phyloP scores from a whole-genome alignment of 768 basidiomycete species.

The Lentinula aciculospora region DNA sequence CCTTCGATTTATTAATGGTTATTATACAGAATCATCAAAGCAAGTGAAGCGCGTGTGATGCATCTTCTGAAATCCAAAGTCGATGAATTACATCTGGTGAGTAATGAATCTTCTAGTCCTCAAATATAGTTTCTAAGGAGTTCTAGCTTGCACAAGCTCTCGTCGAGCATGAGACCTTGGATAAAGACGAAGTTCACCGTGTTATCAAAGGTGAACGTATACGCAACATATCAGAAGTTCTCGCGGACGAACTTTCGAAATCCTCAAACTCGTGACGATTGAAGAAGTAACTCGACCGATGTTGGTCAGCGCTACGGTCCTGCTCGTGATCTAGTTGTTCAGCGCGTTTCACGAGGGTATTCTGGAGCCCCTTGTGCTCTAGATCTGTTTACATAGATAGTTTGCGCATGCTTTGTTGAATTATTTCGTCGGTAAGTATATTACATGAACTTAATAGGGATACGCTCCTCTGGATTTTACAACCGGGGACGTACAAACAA shows the following conservation, averaged over 20 bases:
- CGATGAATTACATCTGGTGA: slow-evolving; percentile 71
- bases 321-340: slow-evolving; percentile 1
- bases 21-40: slow-evolving; percentile 51
- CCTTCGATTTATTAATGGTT: background rate
- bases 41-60: slow-evolving; percentile 61
- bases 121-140: slow-evolving; percentile 9
- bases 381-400: background rate
- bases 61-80: slow-evolving; percentile 59
- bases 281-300: background rate
- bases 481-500: background rate
- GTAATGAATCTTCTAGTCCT: slow-evolving; percentile 12
- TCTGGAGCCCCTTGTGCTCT: background rate
- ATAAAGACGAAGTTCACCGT: slow-evolving; percentile 77
- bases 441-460: background rate
- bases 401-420: background rate
- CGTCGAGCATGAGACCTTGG: slow-evolving; percentile 93
- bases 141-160: slow-evolving; percentile 81
- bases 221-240: slow-evolving; percentile 59
- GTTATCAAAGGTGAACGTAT: slow-evolving; percentile 83
- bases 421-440: background rate
- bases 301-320: background rate
- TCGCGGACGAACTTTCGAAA: slow-evolving; percentile 49
- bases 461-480: background rate
- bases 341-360: background rate
- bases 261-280: slow-evolving; percentile 12